Conservation (phyloP, 768 basidiomycete genomes). For the Glaciozyma martinii region DNA sequence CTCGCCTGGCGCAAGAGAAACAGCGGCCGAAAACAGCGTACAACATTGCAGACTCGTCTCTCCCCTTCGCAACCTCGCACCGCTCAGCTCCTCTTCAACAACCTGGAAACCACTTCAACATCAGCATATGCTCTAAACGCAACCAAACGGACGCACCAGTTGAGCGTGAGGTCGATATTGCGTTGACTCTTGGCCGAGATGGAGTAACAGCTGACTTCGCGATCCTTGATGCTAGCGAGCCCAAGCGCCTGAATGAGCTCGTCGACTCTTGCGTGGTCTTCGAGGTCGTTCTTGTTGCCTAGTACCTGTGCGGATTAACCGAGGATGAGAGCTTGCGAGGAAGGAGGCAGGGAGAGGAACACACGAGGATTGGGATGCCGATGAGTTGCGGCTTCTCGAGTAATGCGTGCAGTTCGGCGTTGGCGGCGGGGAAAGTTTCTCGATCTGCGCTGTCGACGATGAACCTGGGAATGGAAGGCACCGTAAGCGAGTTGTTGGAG, state of each 20-base stretch:
- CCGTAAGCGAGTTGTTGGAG: background rate
- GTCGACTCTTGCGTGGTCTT: slow-evolving; percentile 16
- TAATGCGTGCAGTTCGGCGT: slow-evolving; percentile 11
- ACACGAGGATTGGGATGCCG: slow-evolving; percentile 23
- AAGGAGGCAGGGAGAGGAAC: background rate
- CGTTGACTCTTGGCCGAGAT: slow-evolving; percentile 23
- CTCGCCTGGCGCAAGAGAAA: no score
- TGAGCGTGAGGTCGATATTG: slow-evolving; percentile 27
- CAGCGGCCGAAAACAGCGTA: no score
- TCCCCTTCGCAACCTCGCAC: no score
- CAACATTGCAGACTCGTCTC: no score
- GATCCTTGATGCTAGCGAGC: slow-evolving; percentile 8
- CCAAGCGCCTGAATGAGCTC: slow-evolving; percentile 20
- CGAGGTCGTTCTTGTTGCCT: slow-evolving; percentile 29
- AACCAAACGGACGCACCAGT: slow-evolving; percentile 6
- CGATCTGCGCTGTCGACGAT: slow-evolving; percentile 24
- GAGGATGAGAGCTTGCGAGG: background rate
- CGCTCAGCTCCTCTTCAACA: slow-evolving; percentile 6
- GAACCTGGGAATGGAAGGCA: background rate
- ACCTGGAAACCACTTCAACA: background rate
- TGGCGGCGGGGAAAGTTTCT: slow-evolving; percentile 17
- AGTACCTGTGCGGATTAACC: slow-evolving; percentile 13
- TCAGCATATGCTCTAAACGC: rapidly evolving
- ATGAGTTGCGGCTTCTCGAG: slow-evolving; percentile 15
- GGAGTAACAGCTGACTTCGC: slow-evolving; percentile 28